Evolutionary conservation across 176 grass and related monocot genomes (phyloP).

Genomic region (Rhynchospora pubera): DNA sequence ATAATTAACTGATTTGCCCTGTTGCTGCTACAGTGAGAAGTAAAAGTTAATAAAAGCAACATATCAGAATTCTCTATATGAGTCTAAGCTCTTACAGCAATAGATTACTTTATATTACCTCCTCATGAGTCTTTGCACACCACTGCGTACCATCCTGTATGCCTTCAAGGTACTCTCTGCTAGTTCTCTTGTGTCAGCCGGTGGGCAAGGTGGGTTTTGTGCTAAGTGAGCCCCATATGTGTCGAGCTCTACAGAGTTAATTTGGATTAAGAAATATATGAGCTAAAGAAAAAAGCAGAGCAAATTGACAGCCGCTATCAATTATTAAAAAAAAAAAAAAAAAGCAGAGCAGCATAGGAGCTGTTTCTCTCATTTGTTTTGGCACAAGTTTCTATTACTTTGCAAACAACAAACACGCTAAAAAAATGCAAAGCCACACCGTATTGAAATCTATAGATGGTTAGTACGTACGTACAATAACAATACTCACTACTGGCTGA

Average conservation of each 20-base stretch:
- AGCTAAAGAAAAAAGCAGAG: not conserved
- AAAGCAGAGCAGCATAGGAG: not conserved
- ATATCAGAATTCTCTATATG: not conserved
- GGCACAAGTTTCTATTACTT: not conserved
- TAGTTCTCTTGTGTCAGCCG: slow-evolving; percentile 41
- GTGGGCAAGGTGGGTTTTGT: not conserved
- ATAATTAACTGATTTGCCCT: too few relatives aligned
- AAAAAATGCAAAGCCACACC: not conserved
- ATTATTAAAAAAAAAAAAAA: too few relatives aligned
- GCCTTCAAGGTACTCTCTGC: slow-evolving; percentile 69
- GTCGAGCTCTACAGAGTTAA: slow-evolving; percentile 50
- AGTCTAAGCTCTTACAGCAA: not conserved
- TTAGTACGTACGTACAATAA: too few relatives aligned
- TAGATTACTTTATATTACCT: slow-evolving; percentile 21
- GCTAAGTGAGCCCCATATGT: slow-evolving; percentile 43
- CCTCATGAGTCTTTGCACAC: slow-evolving; percentile 55
- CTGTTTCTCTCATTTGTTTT: not conserved
- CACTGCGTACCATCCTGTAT: slow-evolving; percentile 48
- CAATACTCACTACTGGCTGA: too few relatives aligned
- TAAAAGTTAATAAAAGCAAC: not conserved
- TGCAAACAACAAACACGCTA: not conserved
- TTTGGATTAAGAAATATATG: not conserved
- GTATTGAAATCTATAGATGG: too few relatives aligned
- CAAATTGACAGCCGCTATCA: too few relatives aligned
- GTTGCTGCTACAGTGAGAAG: too few relatives aligned